phyloP scores from a whole-genome alignment of 2,329 filamentous ascomycete genomes.

The Colletotrichum tamarilloi region DNA sequence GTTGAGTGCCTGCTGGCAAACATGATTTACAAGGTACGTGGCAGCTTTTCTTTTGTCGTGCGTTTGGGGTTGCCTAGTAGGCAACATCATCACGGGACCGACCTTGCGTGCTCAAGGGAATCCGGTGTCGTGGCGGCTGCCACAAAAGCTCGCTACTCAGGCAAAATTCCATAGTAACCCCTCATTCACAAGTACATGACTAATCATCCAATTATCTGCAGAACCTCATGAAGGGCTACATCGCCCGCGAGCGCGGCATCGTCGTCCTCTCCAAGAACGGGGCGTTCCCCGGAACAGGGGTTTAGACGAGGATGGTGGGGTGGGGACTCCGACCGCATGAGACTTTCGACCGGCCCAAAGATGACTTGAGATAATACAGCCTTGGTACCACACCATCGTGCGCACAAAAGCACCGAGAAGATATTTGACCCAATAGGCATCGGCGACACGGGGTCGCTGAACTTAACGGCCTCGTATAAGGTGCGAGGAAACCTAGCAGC shows the following conservation, averaged over 20 bases:
- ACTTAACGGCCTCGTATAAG: neutral
- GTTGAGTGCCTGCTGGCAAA: constrained; percentile 96
- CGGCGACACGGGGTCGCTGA: neutral
- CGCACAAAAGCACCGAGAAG: neutral
- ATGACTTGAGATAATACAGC: neutral
- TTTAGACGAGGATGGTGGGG: constrained; percentile 50
- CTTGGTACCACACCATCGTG: neutral
- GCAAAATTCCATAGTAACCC: neutral
- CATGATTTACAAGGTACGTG: constrained; percentile 93
- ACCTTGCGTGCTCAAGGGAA: constrained; percentile 3
- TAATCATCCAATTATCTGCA: constrained; percentile 52
- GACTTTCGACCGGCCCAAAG: neutral
- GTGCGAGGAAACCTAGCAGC: neutral
- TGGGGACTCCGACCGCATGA: neutral
- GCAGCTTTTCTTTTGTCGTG: constrained; percentile 33
- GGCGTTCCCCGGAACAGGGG: constrained; percentile 91
- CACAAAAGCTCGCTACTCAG: neutral
- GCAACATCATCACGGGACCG: constrained; percentile 8
- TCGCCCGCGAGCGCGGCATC: constrained; percentile 87
- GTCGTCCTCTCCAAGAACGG: constrained; percentile 93
- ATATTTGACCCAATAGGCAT: neutral
- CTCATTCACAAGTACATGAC: constrained; percentile 43
- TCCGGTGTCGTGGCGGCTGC: neutral
- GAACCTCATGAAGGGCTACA: constrained; percentile 98
- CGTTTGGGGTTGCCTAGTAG: neutral